A percentile compares a stretch with the other conserved stretches of the same genome.
phyloP scores from a whole-genome alignment of 345 rosid genomes.

The Turritis glabra region DNA sequence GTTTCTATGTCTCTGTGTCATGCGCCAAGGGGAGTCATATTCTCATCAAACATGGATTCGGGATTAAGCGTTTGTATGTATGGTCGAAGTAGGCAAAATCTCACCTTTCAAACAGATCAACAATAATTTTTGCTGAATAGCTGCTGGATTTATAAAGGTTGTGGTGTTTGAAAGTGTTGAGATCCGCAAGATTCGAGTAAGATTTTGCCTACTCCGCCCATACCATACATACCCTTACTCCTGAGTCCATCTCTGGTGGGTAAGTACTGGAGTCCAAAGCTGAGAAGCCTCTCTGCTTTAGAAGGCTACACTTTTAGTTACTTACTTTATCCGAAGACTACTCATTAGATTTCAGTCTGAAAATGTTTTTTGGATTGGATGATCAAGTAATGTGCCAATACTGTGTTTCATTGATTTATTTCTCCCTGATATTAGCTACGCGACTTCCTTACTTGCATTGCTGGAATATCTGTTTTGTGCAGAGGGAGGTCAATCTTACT shows the following conservation, averaged over 20 bases:
- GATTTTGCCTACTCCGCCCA: slow-evolving; percentile 29
- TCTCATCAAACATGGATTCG: slow-evolving; percentile 22
- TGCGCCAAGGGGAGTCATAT: neutral
- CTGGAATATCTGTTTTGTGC: neutral
- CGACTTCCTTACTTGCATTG: no score
- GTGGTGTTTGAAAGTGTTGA: neutral
- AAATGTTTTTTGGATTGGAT: neutral
- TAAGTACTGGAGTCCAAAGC: neutral
- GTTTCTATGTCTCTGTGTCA: neutral
- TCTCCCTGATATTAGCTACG: no score
- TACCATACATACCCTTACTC: slow-evolving; percentile 20
- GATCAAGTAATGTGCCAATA: neutral
- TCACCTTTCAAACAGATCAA: slow-evolving; percentile 31
- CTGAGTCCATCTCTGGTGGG: slow-evolving; percentile 18
- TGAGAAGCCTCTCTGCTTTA: neutral
- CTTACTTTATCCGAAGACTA: neutral
- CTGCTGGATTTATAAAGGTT: neutral
- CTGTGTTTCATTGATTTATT: no score
- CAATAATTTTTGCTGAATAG: neutral
- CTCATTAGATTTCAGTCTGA: neutral
- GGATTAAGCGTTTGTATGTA: slow-evolving; percentile 8
- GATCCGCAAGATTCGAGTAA: slow-evolving; percentile 1
- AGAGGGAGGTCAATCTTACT: neutral
- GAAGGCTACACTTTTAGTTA: neutral
- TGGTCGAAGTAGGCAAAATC: slow-evolving; percentile 32